A percentile compares a stretch with the other conserved stretches of the same genome.
These are phyloP conservation scores for Curvularia sp. DNA, from an alignment of 2,329 filamentous ascomycete species.

Conservation along the genomic window DNA sequence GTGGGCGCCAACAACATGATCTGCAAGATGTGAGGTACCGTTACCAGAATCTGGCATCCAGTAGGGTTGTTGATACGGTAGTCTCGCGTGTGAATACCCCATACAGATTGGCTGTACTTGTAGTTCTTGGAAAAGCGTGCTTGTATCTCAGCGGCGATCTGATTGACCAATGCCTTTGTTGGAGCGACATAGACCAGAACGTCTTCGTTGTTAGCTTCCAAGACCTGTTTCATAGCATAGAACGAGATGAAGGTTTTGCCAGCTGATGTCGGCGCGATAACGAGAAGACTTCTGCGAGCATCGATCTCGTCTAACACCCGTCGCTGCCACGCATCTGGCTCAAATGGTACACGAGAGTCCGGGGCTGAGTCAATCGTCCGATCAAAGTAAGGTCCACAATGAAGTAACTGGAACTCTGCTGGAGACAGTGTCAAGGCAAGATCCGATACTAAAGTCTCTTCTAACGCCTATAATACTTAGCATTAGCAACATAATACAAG, in stretches of 20 bases:
- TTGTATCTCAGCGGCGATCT: conserved; percentile 81
- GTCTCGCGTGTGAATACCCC: conserved; percentile 80
- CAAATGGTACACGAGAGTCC: conserved; percentile 73
- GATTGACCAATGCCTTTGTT: conserved; percentile 82
- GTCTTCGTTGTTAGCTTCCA: conserved; percentile 71
- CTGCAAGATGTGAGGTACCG: conserved; percentile 78
- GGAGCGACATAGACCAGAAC: conserved; percentile 81
- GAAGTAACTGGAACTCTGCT: conserved; percentile 69
- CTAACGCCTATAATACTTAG: conserved; percentile 21
- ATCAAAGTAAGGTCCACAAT: conserved; percentile 77
- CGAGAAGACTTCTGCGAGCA: conserved; percentile 71
- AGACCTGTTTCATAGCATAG: conserved; percentile 80
- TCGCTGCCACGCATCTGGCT: conserved; percentile 79
- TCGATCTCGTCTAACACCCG: conserved; percentile 77
- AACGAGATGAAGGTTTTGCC: conserved; percentile 87
- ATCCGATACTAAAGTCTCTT: conserved; percentile 29
- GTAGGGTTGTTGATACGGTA: conserved; percentile 76
- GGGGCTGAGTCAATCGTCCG: conserved; percentile 73
- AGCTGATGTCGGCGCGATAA: conserved; percentile 78
- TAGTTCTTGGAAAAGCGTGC: conserved; percentile 74
- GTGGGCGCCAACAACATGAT: conserved; percentile 72
- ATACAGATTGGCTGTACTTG: conserved; percentile 69
- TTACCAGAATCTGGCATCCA: conserved; percentile 77
- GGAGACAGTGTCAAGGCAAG: conserved; percentile 52
- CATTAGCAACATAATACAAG: background rate